Base-by-base conservation (phyloP, 441 rosid species). In the Euphorbia corollata region DNA sequence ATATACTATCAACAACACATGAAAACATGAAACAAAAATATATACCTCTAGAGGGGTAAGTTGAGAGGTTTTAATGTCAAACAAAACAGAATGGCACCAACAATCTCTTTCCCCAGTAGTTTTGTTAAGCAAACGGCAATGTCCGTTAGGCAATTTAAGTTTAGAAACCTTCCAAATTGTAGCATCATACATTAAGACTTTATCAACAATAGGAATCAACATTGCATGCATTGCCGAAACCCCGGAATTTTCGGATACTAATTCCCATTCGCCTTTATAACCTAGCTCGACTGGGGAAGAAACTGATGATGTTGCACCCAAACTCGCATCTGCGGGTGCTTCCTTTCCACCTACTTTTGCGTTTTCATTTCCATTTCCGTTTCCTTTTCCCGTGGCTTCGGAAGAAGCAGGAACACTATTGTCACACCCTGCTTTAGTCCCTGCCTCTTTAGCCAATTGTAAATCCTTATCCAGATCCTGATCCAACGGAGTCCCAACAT, bases 171-270 rank as follows among this genome's bases (percentile, higher is more conserved):
- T 84, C 85, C 89, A 83, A 63, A 86, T 77, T 1, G 96, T 89
- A 41, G 96, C 83, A 43, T 92, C 96, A 20, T 81, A 89, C 83
- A 81, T 87, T 65, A 87, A 70, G n/a, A 77, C 89, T 77, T 84
- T 79, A 71, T 85, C 74, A 61, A 71, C 67, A 32, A 81, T 70
- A 1, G 96, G 96, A 73, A 89, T 81, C 68, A 92, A 71, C 24
- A 87, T 76, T 6, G 85, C 53, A 58, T 92, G 96, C 96, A 90
- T 92, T 2, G 85, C 90, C 0, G 96, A 92, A 34, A 90, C 90
- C 2, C 96, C 98, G 0, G 96, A 81, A 53, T 68, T 85, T 41
- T 61, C 0, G 5, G 77, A 55, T 59, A 79, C 81, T 9, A 92
- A 0, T 72, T 84, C 82, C 96, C 95, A 86, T 12, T 59, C 18